Evolutionary conservation across 2,329 filamentous ascomycete species (phyloP).

Genomic region (Domatiomyces globalis): DNA sequence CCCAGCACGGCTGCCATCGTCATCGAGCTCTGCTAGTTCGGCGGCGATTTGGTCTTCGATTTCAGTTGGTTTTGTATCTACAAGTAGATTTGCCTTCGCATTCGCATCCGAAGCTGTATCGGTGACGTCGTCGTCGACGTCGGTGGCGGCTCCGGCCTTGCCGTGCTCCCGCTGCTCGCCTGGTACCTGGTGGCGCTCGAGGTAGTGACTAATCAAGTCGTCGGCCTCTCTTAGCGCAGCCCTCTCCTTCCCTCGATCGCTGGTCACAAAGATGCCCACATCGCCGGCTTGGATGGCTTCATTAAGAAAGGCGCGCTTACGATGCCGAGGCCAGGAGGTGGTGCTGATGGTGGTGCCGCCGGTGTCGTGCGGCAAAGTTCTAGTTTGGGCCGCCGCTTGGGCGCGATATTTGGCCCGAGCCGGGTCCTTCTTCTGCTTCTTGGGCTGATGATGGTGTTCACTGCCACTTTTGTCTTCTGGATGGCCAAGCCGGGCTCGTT

Average conservation of each 20-base stretch:
- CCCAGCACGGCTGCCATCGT: constrained; percentile 21
- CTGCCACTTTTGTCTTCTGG: neutral
- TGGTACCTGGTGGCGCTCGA: constrained; percentile 1
- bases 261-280: constrained; percentile 49
- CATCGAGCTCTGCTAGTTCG: constrained; percentile 38
- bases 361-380: neutral
- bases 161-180: neutral
- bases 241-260: constrained; percentile 45
- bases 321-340: neutral
- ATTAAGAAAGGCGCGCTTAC: neutral
- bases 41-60: constrained; percentile 48
- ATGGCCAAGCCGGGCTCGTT: neutral
- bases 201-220: constrained; percentile 1
- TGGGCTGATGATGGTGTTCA: neutral
- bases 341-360: neutral
- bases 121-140: neutral
- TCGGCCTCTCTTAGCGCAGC: constrained; percentile 20
- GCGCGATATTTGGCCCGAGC: neutral
- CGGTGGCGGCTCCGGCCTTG: neutral
- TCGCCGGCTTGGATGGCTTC: constrained; percentile 34
- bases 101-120: neutral
- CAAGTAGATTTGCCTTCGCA: neutral
- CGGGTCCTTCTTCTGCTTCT: neutral
- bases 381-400: neutral
- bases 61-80: constrained; percentile 32